A percentile compares a stretch with the other conserved stretches of the same genome.
phyloP scores from a whole-genome alignment of 805 yeast genomes.

The Blastobotrys chiropterorum region DNA sequence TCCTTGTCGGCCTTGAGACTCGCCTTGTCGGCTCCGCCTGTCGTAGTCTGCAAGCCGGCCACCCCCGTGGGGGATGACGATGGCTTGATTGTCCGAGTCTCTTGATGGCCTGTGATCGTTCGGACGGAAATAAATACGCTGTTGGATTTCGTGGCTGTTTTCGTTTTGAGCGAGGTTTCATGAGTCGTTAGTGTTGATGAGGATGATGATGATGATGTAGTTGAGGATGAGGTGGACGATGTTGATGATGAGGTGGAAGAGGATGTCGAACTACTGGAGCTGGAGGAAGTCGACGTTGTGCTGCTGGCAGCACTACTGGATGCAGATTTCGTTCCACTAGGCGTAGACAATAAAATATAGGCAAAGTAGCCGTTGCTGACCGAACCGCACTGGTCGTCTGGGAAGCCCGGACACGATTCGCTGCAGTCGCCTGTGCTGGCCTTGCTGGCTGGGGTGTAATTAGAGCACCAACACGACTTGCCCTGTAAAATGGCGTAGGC shows the following conservation, averaged over 20 bases:
- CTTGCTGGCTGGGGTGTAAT: slow-evolving; percentile 41
- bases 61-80: slow-evolving; percentile 13
- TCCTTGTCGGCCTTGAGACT: background rate
- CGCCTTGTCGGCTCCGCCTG: slow-evolving; percentile 3
- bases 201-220: slow-evolving; percentile 22
- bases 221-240: slow-evolving; percentile 13
- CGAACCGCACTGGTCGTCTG: slow-evolving; percentile 40
- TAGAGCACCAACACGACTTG: slow-evolving; percentile 57
- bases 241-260: slow-evolving; percentile 9
- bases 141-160: slow-evolving; percentile 14
- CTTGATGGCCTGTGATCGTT: slow-evolving; percentile 23
- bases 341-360: slow-evolving; percentile 39
- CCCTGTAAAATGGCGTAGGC: slow-evolving; percentile 50
- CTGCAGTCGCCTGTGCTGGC: slow-evolving; percentile 31
- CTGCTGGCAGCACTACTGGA: slow-evolving; percentile 12
- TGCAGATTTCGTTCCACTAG: slow-evolving; percentile 28
- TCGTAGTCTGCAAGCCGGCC: background rate
- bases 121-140: slow-evolving; percentile 19
- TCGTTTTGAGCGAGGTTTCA: background rate
- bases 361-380: slow-evolving; percentile 43
- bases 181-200: slow-evolving; percentile 1
- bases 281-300: slow-evolving; percentile 12
- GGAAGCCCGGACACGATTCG: slow-evolving; percentile 41
- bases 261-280: slow-evolving; percentile 9
- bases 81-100: slow-evolving; percentile 19